Conservation (phyloP, 768 basidiomycete genomes). For the Tricholoma sp. region DNA sequence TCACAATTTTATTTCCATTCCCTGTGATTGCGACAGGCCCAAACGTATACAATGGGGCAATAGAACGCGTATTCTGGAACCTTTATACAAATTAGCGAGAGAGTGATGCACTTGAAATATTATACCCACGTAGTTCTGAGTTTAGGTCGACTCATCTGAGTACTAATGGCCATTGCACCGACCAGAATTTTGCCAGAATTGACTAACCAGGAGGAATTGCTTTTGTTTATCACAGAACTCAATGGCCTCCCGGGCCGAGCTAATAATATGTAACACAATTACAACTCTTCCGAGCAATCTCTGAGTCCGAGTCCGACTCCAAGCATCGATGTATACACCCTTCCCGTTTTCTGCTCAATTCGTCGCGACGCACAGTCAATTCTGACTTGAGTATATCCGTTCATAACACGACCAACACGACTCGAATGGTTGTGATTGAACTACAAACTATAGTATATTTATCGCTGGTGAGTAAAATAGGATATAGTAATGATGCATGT, state of each 20-base stretch:
- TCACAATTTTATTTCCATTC: conserved; percentile 78
- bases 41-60: conserved; percentile 81
- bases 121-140: conserved; percentile 57
- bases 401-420: too few species aligned
- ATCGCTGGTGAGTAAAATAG: too few species aligned
- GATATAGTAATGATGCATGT: too few species aligned
- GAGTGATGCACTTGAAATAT: background rate
- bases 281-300: too few species aligned
- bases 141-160: conserved; percentile 33
- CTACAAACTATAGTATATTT: too few species aligned
- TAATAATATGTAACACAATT: too few species aligned
- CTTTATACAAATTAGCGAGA: conserved; percentile 32
- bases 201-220: background rate
- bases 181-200: background rate
- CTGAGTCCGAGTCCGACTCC: too few species aligned
- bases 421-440: too few species aligned
- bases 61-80: conserved; percentile 69
- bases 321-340: too few species aligned
- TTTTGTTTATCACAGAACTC: background rate
- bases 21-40: conserved; percentile 78
- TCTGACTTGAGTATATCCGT: too few species aligned
- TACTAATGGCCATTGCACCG: conserved; percentile 28
- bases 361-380: too few species aligned
- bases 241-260: too few species aligned
- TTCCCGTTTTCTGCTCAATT: background rate